Evolutionary conservation across 2,329 filamentous ascomycete species (phyloP), one percentile per base, ranked within the genome.

Genomic region (Monilinia laxa): DNA sequence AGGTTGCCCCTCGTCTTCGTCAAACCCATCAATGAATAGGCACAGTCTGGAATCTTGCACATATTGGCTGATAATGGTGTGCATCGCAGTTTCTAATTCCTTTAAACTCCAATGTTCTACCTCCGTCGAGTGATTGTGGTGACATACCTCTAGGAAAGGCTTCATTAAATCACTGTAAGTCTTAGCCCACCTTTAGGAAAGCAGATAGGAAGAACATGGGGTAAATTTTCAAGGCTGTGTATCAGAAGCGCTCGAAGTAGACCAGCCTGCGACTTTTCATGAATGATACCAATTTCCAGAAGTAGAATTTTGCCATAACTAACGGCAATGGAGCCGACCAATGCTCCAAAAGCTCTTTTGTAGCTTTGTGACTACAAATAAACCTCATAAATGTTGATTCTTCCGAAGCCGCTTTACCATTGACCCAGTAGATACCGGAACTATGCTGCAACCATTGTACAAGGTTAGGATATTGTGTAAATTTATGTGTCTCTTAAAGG

Each of bases 281-380:
- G 52, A 10, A n/a, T 1, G 0, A 77, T 78, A 4, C 78, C 79
- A 23, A 77, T 78, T 77, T 80, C 81, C 81, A 83, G 66, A 83
- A 81, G 68, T 81, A 83, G 71, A 79, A 82, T 0, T 75, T 77
- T 0, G 79, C 79, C 0, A 75, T 77, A 2, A 73, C 45, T 0
- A 71, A 1, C 1, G 49, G 38, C 1, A 18, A 14, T 6, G 23
- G 16, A 0, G 42, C 70, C 0, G 77, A 71, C 79, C 78, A 80
- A 1, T 45, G 20, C 0, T 62, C 11, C 65, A 68, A 10, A 76
- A 68, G 18, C 4, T n/a, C 0, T 0, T 9, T 42, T 4, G 65
- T 68, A 6, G 11, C 45, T 18, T 16, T 2, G 25, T 67, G 14
- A 7, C 60, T 55, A 25, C 11, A 67, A 0, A 73, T 59, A 51